phyloP scores from a whole-genome alignment of 257 asterid genomes.

The Leptodermis oblonga region DNA sequence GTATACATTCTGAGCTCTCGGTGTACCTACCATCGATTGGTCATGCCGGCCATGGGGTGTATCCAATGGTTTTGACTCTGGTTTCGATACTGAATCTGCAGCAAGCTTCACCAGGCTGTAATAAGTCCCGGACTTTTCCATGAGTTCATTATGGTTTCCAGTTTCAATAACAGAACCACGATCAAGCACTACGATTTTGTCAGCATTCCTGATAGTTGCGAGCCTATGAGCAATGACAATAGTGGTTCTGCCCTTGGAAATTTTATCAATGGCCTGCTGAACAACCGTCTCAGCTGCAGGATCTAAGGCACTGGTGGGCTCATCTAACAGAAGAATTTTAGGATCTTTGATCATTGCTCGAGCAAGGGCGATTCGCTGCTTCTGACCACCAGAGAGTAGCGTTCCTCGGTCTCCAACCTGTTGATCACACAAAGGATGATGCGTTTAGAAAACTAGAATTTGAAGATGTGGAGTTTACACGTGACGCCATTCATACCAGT shows the following conservation, averaged over 20 bases:
- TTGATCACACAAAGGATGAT: not conserved
- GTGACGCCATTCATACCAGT: too few relatives aligned
- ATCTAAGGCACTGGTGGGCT: slow-evolving; percentile 87
- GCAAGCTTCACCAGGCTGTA: slow-evolving; percentile 68
- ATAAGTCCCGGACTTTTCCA: slow-evolving; percentile 56
- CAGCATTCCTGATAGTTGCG: slow-evolving; percentile 70
- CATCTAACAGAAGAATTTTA: slow-evolving; percentile 63
- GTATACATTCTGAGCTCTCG: slow-evolving; percentile 22
- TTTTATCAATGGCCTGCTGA: slow-evolving; percentile 74
- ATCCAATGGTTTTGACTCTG: slow-evolving; percentile 20
- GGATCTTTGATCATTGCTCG: slow-evolving; percentile 85
- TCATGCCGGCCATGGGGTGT: slow-evolving; percentile 23
- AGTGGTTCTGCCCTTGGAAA: slow-evolving; percentile 61
- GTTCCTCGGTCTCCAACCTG: slow-evolving; percentile 86
- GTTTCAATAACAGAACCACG: slow-evolving; percentile 59
- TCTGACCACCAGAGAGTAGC: slow-evolving; percentile 81
- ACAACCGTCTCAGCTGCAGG: slow-evolving; percentile 62
- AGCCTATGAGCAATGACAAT: slow-evolving; percentile 70
- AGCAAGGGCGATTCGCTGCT: slow-evolving; percentile 79
- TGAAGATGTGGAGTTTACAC: not conserved
- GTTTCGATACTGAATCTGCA: slow-evolving; percentile 50
- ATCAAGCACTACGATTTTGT: slow-evolving; percentile 61
- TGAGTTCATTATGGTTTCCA: slow-evolving; percentile 62
- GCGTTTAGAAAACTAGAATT: not conserved
- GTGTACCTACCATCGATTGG: slow-evolving; percentile 20